Evolutionary conservation across 768 basidiomycete genomes (phyloP).

Genomic region (Tulasnella sp.): DNA sequence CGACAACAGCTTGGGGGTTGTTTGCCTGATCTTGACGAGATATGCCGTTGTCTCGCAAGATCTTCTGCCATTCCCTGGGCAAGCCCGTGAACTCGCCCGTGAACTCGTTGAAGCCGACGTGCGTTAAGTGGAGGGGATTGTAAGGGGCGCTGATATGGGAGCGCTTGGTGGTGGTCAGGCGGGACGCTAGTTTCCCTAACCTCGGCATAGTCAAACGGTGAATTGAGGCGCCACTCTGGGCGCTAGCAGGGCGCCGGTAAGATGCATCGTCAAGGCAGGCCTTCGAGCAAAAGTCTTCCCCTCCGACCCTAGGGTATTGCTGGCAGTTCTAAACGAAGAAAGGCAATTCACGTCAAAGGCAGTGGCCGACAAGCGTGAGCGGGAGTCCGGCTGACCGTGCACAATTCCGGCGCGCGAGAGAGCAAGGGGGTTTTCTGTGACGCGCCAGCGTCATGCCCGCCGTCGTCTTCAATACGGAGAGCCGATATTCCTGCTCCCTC

Average conservation of each 20-base stretch:
- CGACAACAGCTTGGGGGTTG: conserved; percentile 97
- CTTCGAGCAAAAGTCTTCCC: background rate
- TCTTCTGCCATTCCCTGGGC: conserved; percentile 98
- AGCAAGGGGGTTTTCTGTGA: too few relatives aligned
- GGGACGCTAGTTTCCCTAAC: conserved; percentile 31
- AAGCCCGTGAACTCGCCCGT: conserved; percentile 98
- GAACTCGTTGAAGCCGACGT: conserved; percentile 98
- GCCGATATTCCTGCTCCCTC: too few relatives aligned
- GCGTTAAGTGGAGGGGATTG: conserved; percentile 97
- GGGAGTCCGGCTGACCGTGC: background rate
- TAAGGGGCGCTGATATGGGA: conserved; percentile 96
- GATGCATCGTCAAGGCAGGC: background rate
- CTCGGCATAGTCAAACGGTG: background rate
- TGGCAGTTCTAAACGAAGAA: background rate
- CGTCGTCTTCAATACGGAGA: too few relatives aligned
- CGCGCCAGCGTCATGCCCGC: too few relatives aligned
- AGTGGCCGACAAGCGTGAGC: background rate
- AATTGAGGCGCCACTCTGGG: background rate
- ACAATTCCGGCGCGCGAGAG: background rate
- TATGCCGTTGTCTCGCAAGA: conserved; percentile 90
- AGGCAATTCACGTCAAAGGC: too few relatives aligned
- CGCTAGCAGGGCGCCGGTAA: background rate
- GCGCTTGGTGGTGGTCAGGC: conserved; percentile 71
- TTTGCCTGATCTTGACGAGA: conserved; percentile 92
- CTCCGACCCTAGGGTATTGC: background rate